These are phyloP conservation scores for Domatiomyces catenatus DNA, from an alignment of 2,329 filamentous ascomycete species.

Conservation along the genomic window DNA sequence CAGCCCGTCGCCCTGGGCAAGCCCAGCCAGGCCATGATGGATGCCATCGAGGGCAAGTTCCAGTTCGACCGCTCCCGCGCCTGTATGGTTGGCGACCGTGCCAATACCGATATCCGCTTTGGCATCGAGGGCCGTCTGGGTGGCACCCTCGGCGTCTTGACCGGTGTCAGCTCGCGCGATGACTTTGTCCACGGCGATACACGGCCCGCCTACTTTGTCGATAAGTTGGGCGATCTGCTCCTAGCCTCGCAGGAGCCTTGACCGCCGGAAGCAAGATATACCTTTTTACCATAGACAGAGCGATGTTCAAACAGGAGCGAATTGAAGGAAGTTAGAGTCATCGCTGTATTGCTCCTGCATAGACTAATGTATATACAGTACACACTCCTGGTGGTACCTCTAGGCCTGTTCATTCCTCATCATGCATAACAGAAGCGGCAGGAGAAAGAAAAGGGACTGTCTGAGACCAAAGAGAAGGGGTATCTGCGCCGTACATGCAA, in stretches of 20 bases:
- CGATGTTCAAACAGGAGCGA: neutral
- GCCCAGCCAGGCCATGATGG: conserved; percentile 98
- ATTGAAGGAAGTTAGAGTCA: neutral
- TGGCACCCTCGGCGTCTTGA: conserved; percentile 79
- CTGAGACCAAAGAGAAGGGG: neutral
- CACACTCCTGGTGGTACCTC: neutral
- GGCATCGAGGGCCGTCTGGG: conserved; percentile 81
- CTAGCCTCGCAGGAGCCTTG: neutral
- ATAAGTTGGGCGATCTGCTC: conserved; percentile 64
- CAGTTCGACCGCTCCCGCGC: conserved; percentile 66
- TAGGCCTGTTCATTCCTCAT: neutral
- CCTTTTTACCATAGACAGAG: neutral
- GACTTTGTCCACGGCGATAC: conserved; percentile 63
- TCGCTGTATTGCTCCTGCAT: neutral
- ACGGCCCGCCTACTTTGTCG: conserved; percentile 68
- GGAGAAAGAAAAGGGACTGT: neutral
- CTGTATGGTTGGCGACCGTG: conserved; percentile 89
- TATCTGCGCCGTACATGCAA: neutral
- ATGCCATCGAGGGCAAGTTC: conserved; percentile 93
- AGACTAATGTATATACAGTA: neutral
- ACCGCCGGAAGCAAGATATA: neutral
- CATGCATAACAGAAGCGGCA: neutral
- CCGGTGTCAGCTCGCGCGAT: conserved; percentile 69
- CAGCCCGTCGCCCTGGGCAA: conserved; percentile 74
- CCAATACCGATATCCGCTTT: conserved; percentile 94